Percentiles rank a stretch among this genome's conserved stretches.
These are phyloP conservation scores for Schizophyllum amplum DNA, from an alignment of 1,284 basidiomycete species.

Conservation along the genomic window DNA sequence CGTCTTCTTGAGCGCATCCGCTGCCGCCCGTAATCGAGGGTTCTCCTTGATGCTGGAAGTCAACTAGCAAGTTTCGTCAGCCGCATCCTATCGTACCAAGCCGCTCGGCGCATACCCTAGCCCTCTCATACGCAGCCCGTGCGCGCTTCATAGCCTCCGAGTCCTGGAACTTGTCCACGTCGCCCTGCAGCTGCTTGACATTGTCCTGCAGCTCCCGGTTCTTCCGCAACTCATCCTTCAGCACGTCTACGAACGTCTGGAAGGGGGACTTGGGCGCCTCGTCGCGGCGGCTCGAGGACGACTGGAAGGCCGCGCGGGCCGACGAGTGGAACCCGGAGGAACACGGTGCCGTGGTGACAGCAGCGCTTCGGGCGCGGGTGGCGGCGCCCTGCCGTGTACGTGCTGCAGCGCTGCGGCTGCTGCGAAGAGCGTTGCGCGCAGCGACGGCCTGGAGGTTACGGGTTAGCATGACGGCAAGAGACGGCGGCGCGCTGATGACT, in stretches of 20 bases:
- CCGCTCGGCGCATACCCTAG: slow-evolving; percentile 66
- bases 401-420: slow-evolving; percentile 3
- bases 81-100: no score
- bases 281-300: slow-evolving; percentile 50
- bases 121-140: slow-evolving; percentile 86
- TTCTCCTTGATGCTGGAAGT: slow-evolving; percentile 96
- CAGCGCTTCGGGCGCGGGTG: not conserved
- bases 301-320: slow-evolving; percentile 46
- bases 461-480: slow-evolving; percentile 15
- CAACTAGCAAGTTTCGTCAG: slow-evolving; percentile 39
- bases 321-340: not conserved
- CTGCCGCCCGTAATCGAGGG: slow-evolving; percentile 83
- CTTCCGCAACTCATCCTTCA: slow-evolving; percentile 89
- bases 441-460: slow-evolving; percentile 16
- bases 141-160: slow-evolving; percentile 94
- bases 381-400: not conserved
- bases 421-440: slow-evolving; percentile 21
- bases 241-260: slow-evolving; percentile 91
- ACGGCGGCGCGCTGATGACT: not conserved
- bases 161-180: slow-evolving; percentile 96
- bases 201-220: slow-evolving; percentile 94
- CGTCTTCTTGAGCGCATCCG: slow-evolving; percentile 82
- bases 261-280: slow-evolving; percentile 88
- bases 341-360: not conserved
- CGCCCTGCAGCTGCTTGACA: slow-evolving; percentile 94